Percentiles rank a stretch among this genome's conserved stretches.
Conservation (phyloP, 1,284 basidiomycete species). For the Veloboletus limbatus region DNA sequence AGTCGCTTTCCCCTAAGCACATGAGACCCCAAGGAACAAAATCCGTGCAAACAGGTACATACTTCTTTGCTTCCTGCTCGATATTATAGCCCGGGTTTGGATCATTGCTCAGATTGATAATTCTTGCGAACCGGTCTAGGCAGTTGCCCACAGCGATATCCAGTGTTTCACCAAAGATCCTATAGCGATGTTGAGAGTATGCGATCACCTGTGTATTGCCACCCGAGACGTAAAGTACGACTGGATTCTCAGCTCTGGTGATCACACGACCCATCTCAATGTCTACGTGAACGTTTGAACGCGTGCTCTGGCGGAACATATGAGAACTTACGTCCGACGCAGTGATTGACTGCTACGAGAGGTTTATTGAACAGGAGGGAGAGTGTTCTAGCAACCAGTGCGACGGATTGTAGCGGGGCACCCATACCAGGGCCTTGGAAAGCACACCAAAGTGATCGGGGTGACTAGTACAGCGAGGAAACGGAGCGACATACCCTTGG, state of each 20-base stretch:
- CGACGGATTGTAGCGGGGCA: slow-evolving; percentile 92
- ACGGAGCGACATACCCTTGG: slow-evolving; percentile 68
- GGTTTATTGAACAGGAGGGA: slow-evolving; percentile 89
- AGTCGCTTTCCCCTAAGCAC: slow-evolving; percentile 66
- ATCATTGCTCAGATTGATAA: slow-evolving; percentile 95
- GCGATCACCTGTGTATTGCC: slow-evolving; percentile 99
- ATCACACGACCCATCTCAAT: slow-evolving; percentile 99
- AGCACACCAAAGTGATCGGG: not conserved
- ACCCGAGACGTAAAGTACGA: slow-evolving; percentile 98
- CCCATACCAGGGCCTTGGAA: slow-evolving; percentile 94
- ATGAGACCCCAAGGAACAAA: slow-evolving; percentile 1
- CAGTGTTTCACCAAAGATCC: slow-evolving; percentile 98
- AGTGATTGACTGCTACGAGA: slow-evolving; percentile 96
- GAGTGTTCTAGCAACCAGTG: slow-evolving; percentile 91
- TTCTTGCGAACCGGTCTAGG: slow-evolving; percentile 93
- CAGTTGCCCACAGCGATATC: slow-evolving; percentile 99
- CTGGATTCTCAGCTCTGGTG: slow-evolving; percentile 91
- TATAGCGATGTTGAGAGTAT: slow-evolving; percentile 94
- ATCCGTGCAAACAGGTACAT: not conserved
- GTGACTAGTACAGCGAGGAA: not conserved
- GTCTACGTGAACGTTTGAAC: slow-evolving; percentile 49
- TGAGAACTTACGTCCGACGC: slow-evolving; percentile 82
- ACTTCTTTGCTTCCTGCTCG: slow-evolving; percentile 93
- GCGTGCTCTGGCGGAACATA: not conserved
- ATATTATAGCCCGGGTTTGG: slow-evolving; percentile 99